phyloP scores from a whole-genome alignment of 371 early-diverging fungal species.

The Syncephalis plumigaleata region DNA sequence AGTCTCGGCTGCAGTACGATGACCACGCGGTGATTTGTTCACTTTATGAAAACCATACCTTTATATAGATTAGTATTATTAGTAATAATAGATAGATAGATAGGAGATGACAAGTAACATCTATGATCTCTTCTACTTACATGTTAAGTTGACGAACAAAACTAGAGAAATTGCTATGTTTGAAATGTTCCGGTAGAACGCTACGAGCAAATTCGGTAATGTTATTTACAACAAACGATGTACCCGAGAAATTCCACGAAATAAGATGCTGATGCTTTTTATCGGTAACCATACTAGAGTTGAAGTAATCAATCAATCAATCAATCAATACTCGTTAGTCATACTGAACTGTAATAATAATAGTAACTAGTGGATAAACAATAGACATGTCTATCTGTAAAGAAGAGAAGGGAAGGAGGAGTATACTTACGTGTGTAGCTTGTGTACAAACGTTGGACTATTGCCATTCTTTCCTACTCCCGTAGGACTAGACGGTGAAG shows the following conservation, averaged over 20 bases:
- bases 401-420: too few species aligned
- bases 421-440: constrained; percentile 34
- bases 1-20: constrained; percentile 59
- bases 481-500: constrained; percentile 22
- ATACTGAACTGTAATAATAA: too few species aligned
- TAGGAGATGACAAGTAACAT: neutral
- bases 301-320: too few species aligned
- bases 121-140: constrained; percentile 17
- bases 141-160: constrained; percentile 79
- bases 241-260: constrained; percentile 61
- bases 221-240: constrained; percentile 77
- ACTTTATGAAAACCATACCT: constrained; percentile 83
- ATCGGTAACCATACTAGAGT: constrained; percentile 66
- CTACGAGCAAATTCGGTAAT: constrained; percentile 59
- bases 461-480: constrained; percentile 24
- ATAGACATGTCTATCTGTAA: too few species aligned
- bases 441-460: constrained; percentile 39
- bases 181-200: constrained; percentile 64
- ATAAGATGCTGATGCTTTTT: constrained; percentile 56
- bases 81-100: neutral
- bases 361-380: too few species aligned
- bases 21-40: constrained; percentile 69
- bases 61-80: neutral
- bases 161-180: constrained; percentile 69
- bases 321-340: too few species aligned